Evolutionary conservation across 768 basidiomycete species (phyloP).

Genomic region (Strobilomyces confusus): DNA sequence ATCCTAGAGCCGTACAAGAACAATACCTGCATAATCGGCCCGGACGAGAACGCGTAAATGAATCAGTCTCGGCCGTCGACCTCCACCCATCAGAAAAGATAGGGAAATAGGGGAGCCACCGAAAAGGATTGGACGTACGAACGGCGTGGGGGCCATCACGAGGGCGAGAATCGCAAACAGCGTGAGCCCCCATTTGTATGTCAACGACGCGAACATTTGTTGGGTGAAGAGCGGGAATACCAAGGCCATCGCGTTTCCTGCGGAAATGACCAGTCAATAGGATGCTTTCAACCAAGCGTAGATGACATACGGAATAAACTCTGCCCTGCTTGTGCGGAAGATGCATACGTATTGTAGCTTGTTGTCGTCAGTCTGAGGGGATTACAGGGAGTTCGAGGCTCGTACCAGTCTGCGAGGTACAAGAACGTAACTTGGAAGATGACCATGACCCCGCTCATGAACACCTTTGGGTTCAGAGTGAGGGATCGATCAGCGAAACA

Average conservation of each 20-base stretch:
- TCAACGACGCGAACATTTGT: conserved; percentile 43
- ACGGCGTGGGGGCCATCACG: conserved; percentile 44
- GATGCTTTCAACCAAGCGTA: too few relatives aligned
- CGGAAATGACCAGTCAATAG: background rate
- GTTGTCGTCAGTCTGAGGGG: background rate
- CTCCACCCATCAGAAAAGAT: background rate
- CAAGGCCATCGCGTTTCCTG: conserved; percentile 39
- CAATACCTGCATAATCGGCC: conserved; percentile 13
- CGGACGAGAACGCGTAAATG: background rate
- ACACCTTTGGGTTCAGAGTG: conserved; percentile 29
- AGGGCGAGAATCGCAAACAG: conserved; percentile 39
- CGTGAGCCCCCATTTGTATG: conserved; percentile 48
- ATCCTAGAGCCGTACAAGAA: conserved; percentile 33
- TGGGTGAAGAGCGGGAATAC: conserved; percentile 49
- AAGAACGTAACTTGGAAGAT: conserved; percentile 45
- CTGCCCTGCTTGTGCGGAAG: conserved; percentile 52
- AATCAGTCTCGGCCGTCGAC: conserved; percentile 1
- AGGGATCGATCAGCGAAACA: background rate
- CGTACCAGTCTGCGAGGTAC: conserved; percentile 51
- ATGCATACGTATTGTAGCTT: conserved; percentile 46
- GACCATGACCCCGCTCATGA: conserved; percentile 37
- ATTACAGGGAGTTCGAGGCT: background rate
- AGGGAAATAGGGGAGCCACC: background rate
- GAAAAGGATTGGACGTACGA: conserved; percentile 24
- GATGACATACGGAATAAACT: conserved; percentile 39